phyloP scores from a whole-genome alignment of 257 asterid genomes.

The Paraleonurus japonicus region DNA sequence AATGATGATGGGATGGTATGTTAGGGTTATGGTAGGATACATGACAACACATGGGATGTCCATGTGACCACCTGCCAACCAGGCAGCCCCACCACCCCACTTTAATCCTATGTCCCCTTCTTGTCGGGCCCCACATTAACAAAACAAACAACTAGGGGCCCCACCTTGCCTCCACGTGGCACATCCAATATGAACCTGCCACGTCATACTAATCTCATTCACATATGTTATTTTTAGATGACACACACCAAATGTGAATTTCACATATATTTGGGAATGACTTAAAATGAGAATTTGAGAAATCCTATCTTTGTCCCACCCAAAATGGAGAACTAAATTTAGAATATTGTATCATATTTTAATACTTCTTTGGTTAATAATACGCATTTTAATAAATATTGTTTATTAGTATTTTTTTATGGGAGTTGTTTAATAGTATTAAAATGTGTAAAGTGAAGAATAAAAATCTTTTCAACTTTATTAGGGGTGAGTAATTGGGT shows the following conservation, averaged over 20 bases:
- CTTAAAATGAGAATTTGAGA: neutral
- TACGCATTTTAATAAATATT: too few relatives aligned
- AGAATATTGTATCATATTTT: neutral
- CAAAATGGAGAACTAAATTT: neutral
- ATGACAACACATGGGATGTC: constrained; percentile 52
- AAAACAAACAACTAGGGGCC: neutral
- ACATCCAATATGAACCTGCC: neutral
- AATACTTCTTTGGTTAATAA: too few relatives aligned
- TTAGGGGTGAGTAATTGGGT: too few relatives aligned
- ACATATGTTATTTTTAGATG: neutral
- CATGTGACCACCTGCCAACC: constrained; percentile 47
- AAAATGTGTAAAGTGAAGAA: too few relatives aligned
- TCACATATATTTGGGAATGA: neutral
- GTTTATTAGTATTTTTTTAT: too few relatives aligned
- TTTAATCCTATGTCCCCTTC: constrained; percentile 27
- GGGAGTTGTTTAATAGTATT: too few relatives aligned
- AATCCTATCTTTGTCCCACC: neutral
- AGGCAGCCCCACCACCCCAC: constrained; percentile 37
- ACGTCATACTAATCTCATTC: neutral
- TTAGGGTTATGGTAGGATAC: constrained; percentile 22
- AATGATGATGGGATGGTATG: neutral
- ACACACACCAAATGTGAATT: neutral
- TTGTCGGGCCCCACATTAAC: constrained; percentile 13
- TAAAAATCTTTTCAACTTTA: too few relatives aligned
- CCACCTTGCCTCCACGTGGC: constrained; percentile 18